A percentile compares a stretch with the other conserved stretches of the same genome.
Evolutionary conservation across 2,329 filamentous ascomycete species (phyloP).

Genomic region (Furcasterigmium sp.): DNA sequence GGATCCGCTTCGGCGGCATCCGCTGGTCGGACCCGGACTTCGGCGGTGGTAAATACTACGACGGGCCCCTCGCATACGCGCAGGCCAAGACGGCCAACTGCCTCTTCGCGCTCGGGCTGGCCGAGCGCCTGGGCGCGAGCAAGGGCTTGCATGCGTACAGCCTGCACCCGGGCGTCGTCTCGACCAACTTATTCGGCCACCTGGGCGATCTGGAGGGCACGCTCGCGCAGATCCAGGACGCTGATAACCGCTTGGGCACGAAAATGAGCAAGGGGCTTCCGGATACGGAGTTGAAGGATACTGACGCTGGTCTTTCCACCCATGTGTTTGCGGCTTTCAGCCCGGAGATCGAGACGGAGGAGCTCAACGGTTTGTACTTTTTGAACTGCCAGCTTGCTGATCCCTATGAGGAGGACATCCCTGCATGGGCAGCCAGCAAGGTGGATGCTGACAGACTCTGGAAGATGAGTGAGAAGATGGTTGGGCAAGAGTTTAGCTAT

Average conservation of each 20-base stretch:
- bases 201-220: neutral
- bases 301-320: slow-evolving; percentile 7
- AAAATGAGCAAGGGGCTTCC: slow-evolving; percentile 4
- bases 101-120: slow-evolving; percentile 17
- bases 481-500: slow-evolving; percentile 9
- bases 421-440: slow-evolving; percentile 5
- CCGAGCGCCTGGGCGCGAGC: slow-evolving; percentile 14
- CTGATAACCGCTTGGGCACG: slow-evolving; percentile 4
- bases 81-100: slow-evolving; percentile 41
- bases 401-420: slow-evolving; percentile 9
- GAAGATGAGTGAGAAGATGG: slow-evolving; percentile 10
- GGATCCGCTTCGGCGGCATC: slow-evolving; percentile 29
- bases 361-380: slow-evolving; percentile 7
- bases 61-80: slow-evolving; percentile 27
- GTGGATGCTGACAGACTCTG: slow-evolving; percentile 9
- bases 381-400: slow-evolving; percentile 6
- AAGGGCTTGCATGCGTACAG: slow-evolving; percentile 34
- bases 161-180: slow-evolving; percentile 55
- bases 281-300: slow-evolving; percentile 6
- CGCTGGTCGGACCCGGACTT: slow-evolving; percentile 20
- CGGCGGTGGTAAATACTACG: neutral
- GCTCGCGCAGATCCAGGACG: slow-evolving; percentile 1
- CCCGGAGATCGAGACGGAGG: slow-evolving; percentile 1
- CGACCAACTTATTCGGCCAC: slow-evolving; percentile 8
- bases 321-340: slow-evolving; percentile 9